Percentiles rank a stretch among this genome's conserved stretches.
Evolutionary conservation across 2,329 filamentous ascomycete genomes (phyloP).

Genomic region (Lachnum nothofagi): DNA sequence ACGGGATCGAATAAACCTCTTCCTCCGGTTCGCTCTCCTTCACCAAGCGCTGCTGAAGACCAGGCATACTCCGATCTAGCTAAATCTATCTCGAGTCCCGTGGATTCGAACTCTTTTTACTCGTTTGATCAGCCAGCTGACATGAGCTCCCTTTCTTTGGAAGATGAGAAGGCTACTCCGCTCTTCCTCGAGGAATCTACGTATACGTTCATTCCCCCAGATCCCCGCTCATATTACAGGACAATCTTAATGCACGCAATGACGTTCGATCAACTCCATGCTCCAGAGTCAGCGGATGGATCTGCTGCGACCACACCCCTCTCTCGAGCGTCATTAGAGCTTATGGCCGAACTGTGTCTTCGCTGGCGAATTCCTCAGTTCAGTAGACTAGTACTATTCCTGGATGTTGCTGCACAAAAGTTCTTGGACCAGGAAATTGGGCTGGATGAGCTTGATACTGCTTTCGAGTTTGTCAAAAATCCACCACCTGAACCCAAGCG

Average conservation of each 20-base stretch:
- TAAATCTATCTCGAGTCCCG: slow-evolving; percentile 46
- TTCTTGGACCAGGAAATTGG: slow-evolving; percentile 78
- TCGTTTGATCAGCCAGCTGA: slow-evolving; percentile 37
- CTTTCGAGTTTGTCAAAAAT: slow-evolving; percentile 77
- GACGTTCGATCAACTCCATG: slow-evolving; percentile 56
- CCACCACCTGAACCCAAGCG: slow-evolving; percentile 59
- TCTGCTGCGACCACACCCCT: slow-evolving; percentile 41
- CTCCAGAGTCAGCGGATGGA: slow-evolving; percentile 43
- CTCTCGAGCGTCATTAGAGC: slow-evolving; percentile 75
- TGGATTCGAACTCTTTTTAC: slow-evolving; percentile 35
- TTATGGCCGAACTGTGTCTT: slow-evolving; percentile 77
- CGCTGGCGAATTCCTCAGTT: slow-evolving; percentile 86
- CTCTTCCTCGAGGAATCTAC: slow-evolving; percentile 52
- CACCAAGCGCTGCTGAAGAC: slow-evolving; percentile 27
- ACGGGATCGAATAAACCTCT: slow-evolving; percentile 51
- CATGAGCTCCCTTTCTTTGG: slow-evolving; percentile 30
- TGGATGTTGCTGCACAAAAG: slow-evolving; percentile 81
- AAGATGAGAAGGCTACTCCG: slow-evolving; percentile 26
- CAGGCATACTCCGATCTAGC: slow-evolving; percentile 50
- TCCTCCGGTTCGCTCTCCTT: slow-evolving; percentile 50
- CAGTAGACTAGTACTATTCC: slow-evolving; percentile 70
- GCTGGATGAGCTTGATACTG: slow-evolving; percentile 74
- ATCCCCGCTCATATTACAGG: slow-evolving; percentile 77
- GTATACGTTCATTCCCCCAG: slow-evolving; percentile 85
- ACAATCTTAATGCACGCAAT: slow-evolving; percentile 75